A percentile compares a stretch with the other conserved stretches of the same genome.
Conservation (phyloP, 768 basidiomycete genomes). For the Naganishia friedmannii region DNA sequence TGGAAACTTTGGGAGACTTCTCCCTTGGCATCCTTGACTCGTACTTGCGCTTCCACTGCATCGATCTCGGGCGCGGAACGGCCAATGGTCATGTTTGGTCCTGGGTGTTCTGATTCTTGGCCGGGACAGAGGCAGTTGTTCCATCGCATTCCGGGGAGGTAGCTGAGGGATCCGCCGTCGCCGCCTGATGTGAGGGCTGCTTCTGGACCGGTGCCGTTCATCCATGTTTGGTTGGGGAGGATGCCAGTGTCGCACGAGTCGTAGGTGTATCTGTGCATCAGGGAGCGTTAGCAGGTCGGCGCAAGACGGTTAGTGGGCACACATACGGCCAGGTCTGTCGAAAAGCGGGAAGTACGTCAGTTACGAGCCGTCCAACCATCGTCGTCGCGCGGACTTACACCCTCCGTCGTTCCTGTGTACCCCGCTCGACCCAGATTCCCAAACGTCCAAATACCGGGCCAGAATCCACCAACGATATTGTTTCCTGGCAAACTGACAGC, state of each 20-base stretch:
- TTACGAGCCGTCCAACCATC: conserved; percentile 77
- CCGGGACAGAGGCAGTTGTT: conserved; percentile 82
- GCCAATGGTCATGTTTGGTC: conserved; percentile 65
- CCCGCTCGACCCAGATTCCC: conserved; percentile 55
- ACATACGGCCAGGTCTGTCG: conserved; percentile 28
- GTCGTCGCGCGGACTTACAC: conserved; percentile 74
- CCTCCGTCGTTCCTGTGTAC: conserved; percentile 29
- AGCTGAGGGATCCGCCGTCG: conserved; percentile 50
- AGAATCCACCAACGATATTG: conserved; percentile 52
- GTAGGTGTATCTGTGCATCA: conserved; percentile 41
- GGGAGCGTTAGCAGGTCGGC: not conserved
- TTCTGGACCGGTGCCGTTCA: conserved; percentile 40
- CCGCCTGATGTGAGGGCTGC: conserved; percentile 42
- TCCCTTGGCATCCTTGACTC: conserved; percentile 59
- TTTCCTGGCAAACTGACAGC: conserved; percentile 47
- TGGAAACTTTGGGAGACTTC: conserved; percentile 71
- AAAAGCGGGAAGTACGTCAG: not conserved
- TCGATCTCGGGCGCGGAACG: conserved; percentile 91
- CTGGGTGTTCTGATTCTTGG: conserved; percentile 78
- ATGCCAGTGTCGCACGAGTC: conserved; percentile 49
- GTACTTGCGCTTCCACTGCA: conserved; percentile 76
- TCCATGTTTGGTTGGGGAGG: conserved; percentile 45
- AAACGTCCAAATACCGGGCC: conserved; percentile 87
- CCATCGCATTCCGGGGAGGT: conserved; percentile 49
- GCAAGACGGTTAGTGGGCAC: not conserved